These are phyloP conservation scores for Physcomitrium patens DNA, from an alignment of 225 moss, liverwort and hornwort species.

Conservation along the genomic window DNA sequence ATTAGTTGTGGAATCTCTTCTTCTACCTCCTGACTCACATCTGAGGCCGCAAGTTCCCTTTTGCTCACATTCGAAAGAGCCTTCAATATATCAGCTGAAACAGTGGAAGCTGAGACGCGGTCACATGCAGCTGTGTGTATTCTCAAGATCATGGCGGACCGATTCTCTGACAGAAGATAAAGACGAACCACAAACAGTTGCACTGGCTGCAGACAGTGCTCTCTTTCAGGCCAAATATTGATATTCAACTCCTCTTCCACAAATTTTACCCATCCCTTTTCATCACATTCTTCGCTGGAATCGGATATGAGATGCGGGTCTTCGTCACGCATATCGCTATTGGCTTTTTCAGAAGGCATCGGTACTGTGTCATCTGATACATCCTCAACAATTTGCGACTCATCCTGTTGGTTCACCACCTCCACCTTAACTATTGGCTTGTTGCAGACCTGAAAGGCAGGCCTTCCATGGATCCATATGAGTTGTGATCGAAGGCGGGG, in stretches of 20 bases:
- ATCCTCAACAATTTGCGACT: conserved; percentile 20
- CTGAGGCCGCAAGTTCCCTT: conserved; percentile 31
- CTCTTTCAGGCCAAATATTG: conserved; percentile 73
- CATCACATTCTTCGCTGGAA: conserved; percentile 45
- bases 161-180: conserved; percentile 57
- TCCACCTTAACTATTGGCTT: conserved; percentile 69
- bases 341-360: conserved; percentile 18
- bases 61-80: conserved; percentile 46
- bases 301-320: conserved; percentile 39
- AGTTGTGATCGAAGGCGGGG: conserved; percentile 94
- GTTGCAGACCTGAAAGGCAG: conserved; percentile 81
- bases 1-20: conserved; percentile 17
- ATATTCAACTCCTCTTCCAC: conserved; percentile 86
- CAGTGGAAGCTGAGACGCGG: conserved; percentile 77
- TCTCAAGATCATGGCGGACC: conserved; percentile 73
- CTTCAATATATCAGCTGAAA: conserved; percentile 69
- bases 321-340: conserved; percentile 23
- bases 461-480: conserved; percentile 79
- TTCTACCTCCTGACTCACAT: conserved; percentile 26
- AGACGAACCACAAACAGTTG: conserved; percentile 78
- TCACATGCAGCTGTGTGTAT: conserved; percentile 96
- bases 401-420: conserved; percentile 51
- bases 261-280: conserved; percentile 61
- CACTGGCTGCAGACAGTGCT: conserved; percentile 59
- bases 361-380: conserved; percentile 28